Evolutionary conservation across 495 filamentous ascomycete species (phyloP), one percentile per base, ranked within the genome.

Genomic region (Lentithecium fluviatile): DNA sequence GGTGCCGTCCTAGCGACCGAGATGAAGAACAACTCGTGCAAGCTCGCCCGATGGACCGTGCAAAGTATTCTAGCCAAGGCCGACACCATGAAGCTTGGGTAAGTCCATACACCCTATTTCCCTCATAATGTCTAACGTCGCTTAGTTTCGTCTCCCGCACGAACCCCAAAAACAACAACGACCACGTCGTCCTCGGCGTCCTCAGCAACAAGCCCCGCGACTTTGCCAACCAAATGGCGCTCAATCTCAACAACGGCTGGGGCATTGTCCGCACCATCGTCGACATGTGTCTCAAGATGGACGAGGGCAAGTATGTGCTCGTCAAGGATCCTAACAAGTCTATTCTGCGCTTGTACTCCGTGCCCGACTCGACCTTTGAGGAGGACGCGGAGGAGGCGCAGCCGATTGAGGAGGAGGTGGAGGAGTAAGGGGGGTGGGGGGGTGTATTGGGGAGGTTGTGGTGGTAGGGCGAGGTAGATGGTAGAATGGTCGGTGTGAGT

Each of bases 11-110:
- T 98, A 15, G 94, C 94, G 19, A 98, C 94, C n/a, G 94, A 94
- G 76, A 98, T 98, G 94, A 98, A 98, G 86, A 98, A 98, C 83
- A 98, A 98, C 82, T 89, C 85, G 70, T 93, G 88, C 84, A 98
- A 98, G 80, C 84, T 98, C 54, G 95, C 94, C 34, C 80, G 94
- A 68, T 98, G 94, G 94, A 95, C 94, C 19, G 88, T 90, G 51
- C 94, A 98, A 79, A 87, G 86, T 66, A 96, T 97, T 69, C 83
- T 98, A 42, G 92, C 94, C 70, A 91, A 91, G 76, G 92, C 94
- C 19, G 93, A 97, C 73, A 80, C 87, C 59, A 97, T 98, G 90
- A 98, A 97, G 81, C 85, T 98, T 70, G 94, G 94, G 84, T 91
- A 79, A 43, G 82, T 76, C 26, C 54, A 53, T 38, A 19, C 15